Evolutionary conservation across 805 yeast genomes (phyloP).

Genomic region (Metschnikowia colocasiae): DNA sequence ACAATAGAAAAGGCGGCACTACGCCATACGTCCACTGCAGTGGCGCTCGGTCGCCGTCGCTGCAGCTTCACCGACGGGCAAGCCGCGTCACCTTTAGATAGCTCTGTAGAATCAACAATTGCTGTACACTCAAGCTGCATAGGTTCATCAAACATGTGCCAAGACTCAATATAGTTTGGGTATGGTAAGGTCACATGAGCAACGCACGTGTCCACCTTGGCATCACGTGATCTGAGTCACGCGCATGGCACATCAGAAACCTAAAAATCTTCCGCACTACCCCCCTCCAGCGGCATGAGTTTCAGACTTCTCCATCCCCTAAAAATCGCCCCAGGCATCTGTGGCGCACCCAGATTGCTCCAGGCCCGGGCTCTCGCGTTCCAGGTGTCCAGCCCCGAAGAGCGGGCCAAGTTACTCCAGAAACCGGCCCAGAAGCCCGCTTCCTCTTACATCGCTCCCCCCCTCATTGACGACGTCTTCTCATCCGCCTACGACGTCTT

Average conservation of each 20-base stretch:
- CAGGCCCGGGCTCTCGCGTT: neutral
- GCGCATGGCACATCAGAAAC: no score
- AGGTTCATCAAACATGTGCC: no score
- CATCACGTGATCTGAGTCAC: no score
- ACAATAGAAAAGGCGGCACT: no score
- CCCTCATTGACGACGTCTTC: conserved; percentile 67
- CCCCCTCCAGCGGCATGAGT: neutral
- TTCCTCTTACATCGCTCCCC: conserved; percentile 65
- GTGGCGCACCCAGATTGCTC: neutral
- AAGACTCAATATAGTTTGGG: no score
- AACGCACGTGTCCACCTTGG: neutral
- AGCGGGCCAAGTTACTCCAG: neutral
- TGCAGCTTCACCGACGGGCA: no score
- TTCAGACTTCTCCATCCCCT: neutral
- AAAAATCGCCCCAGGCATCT: neutral
- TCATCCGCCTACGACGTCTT: conserved; percentile 61
- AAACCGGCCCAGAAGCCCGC: conserved; percentile 46
- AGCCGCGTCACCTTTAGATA: no score
- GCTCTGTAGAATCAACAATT: no score
- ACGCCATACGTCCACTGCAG: no score
- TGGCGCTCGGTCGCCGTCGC: no score
- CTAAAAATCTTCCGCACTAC: conserved; percentile 6
- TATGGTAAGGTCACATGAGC: neutral
- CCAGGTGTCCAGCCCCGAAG: neutral
- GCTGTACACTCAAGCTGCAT: no score